These are phyloP conservation scores for Staphylotrichum tortipilum DNA, from an alignment of 495 filamentous ascomycete genomes.

Conservation along the genomic window DNA sequence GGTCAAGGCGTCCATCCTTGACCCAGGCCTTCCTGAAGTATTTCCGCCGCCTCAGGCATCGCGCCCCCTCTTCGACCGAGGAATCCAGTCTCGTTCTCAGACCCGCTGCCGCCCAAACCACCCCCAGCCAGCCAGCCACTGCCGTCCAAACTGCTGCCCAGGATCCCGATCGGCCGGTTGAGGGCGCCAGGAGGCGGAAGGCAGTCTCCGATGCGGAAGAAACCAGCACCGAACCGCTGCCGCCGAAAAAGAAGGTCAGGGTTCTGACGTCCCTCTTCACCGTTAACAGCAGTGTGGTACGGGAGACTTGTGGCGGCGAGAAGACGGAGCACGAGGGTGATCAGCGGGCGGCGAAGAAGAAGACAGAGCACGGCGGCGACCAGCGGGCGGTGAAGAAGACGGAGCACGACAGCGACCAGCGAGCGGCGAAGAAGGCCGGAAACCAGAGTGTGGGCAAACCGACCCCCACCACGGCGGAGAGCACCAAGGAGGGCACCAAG, in stretches of 20 bases:
- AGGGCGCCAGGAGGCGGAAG: not conserved
- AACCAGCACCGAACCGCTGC: not conserved
- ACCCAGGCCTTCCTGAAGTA: not conserved
- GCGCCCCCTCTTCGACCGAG: constrained; percentile 5
- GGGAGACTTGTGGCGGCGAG: not conserved
- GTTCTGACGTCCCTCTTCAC: not conserved
- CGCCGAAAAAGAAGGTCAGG: not conserved
- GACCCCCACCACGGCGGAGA: too few relatives aligned
- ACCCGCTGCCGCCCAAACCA: not conserved
- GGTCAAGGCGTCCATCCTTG: not conserved
- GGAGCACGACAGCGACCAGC: too few relatives aligned
- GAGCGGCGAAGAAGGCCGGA: too few relatives aligned
- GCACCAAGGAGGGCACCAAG: too few relatives aligned
- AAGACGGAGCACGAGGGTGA: not conserved
- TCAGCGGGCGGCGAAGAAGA: not conserved
- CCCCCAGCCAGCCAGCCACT: not conserved
- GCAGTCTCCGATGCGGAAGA: too few relatives aligned
- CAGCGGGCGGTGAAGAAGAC: too few relatives aligned
- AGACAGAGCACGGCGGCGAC: too few relatives aligned
- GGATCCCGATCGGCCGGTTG: too few relatives aligned
- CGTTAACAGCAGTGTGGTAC: not conserved
- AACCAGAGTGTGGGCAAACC: too few relatives aligned
- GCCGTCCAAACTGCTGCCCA: not conserved
- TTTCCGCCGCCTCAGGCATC: not conserved
- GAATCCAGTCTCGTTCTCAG: not conserved